These are phyloP conservation scores for Debaryomyces sp. DNA, from an alignment of 1,139 yeast species.

Conservation along the genomic window DNA sequence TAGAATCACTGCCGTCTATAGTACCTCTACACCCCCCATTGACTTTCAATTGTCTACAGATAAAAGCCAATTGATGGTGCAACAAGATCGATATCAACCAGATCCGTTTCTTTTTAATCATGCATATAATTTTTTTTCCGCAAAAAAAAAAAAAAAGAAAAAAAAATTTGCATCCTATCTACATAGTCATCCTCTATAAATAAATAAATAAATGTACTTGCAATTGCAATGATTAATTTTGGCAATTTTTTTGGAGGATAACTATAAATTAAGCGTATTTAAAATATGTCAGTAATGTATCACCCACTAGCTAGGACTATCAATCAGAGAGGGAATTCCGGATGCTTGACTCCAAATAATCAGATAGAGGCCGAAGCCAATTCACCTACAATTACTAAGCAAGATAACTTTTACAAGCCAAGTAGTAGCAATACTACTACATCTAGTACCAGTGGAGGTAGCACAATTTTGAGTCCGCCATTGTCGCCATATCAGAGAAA, in stretches of 20 bases:
- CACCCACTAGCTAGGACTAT: conserved; percentile 38
- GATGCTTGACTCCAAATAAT: conserved; percentile 43
- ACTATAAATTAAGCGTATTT: background rate
- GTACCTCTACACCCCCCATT: background rate
- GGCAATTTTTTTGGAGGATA: background rate
- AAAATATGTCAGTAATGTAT: conserved; percentile 32
- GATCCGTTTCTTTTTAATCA: conserved; percentile 7
- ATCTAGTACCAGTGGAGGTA: conserved; percentile 8
- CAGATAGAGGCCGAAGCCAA: conserved; percentile 16
- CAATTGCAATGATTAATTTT: background rate
- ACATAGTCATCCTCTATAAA: conserved; percentile 6
- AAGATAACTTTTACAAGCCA: conserved; percentile 4
- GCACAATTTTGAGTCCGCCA: conserved; percentile 63
- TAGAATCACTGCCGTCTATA: background rate
- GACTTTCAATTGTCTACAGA: background rate
- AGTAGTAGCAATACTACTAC: conserved; percentile 1
- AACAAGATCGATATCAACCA: background rate
- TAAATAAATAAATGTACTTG: conserved; percentile 2
- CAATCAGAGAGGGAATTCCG: conserved; percentile 32
- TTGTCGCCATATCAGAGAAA: conserved; percentile 58
- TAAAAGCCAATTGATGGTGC: background rate
- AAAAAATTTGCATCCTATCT: conserved; percentile 6
- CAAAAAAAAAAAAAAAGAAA: conserved; percentile 2
- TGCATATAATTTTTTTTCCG: conserved; percentile 1
- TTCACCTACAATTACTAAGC: conserved; percentile 1